Percentiles rank a stretch among this genome's conserved stretches.
Conservation (phyloP, 257 asterid species). For the Nyctanthes arbortristis region DNA sequence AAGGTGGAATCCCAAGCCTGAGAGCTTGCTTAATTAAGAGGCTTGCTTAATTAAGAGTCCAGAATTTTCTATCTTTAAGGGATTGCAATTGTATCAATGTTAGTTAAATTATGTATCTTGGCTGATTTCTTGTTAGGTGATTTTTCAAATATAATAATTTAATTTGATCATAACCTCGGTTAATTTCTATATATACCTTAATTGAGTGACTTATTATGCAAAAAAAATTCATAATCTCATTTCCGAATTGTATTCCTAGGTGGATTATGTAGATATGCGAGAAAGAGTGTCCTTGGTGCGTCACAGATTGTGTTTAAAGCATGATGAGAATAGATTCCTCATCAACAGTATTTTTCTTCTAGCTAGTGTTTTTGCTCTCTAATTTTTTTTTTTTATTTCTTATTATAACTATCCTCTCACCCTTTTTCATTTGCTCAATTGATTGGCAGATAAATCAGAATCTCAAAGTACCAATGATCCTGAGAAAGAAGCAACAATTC, state of each 20-base stretch:
- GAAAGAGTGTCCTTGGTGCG: background rate
- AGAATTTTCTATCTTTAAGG: no score
- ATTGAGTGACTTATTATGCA: no score
- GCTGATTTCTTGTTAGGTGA: no score
- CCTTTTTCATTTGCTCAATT: slow-evolving; percentile 10
- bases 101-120: no score
- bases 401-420: background rate
- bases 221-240: no score
- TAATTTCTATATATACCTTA: no score
- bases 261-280: background rate
- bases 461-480: slow-evolving; percentile 59
- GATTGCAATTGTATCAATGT: no score
- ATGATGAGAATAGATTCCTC: background rate
- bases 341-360: background rate
- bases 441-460: slow-evolving; percentile 63
- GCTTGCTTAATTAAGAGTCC: no score
- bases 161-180: no score
- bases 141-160: no score
- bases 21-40: no score
- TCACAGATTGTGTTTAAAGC: background rate
- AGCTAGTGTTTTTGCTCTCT: background rate
- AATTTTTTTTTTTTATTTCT: background rate
- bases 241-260: background rate
- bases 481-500: slow-evolving; percentile 59
- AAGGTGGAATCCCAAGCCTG: no score